Base-by-base conservation (phyloP, 2,329 filamentous ascomycete species). In the Lecanicillium sp. region DNA sequence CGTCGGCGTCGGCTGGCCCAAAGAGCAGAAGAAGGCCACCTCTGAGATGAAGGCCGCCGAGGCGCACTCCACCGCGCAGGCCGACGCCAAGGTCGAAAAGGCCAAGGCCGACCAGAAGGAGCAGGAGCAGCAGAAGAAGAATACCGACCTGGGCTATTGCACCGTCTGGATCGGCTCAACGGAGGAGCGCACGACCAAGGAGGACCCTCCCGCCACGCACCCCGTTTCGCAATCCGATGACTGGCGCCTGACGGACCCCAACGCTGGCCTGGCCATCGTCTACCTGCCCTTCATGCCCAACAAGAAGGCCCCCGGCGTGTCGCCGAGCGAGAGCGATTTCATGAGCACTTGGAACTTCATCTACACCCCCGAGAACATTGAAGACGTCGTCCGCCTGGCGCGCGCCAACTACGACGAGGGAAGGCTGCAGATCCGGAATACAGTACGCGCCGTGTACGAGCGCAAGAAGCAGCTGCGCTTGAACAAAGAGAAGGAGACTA, bases 341-440 rank as follows among this genome's bases (percentile, higher is more conserved):
- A 81, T 97, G 72, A 88, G 83, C 56, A 98, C 93, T 0, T 98
- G 93, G 93, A 98, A 98, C 62, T 97, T 97, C 62, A 83, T 96
- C 24, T 98, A 97, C 65, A 94, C 87, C 2, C 84, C 90, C 0
- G 84, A 93, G 49, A 85, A 98, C 64, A 83, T 98, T 44, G 90
- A 97, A 57, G 79, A 80, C 21, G 89, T 95, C 0, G 85, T 95
- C 2, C 75, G 78, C 5, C 75, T 98, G 23, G 90, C 93, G 1
- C 77, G 81, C 48, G 88, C 88, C 10, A 98, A 98, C 65, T 98
- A 89, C 56, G 74, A 79, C 5, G 88, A 95, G 62, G 90, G 91
- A 1, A 79, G 79, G 42, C 86, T 87, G 49, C 82, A 87, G 65
- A 87, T 93, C 17, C 83, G 80, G 54, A 75, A 81, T 19, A 89